Conservation (phyloP, 106 monocot species). For the Hemerocallis citrina region DNA sequence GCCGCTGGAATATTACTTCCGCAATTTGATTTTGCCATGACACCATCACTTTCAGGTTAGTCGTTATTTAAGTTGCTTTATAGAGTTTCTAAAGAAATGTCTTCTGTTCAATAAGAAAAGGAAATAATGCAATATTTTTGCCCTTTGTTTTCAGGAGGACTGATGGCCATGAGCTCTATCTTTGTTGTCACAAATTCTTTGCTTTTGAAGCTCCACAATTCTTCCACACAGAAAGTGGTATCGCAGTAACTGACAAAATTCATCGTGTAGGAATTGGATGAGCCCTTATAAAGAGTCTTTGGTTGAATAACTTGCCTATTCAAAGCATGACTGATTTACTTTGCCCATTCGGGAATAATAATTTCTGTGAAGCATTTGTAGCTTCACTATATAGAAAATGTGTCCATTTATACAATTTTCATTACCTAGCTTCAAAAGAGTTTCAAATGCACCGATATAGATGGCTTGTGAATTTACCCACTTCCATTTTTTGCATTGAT, state of each 20-base stretch:
- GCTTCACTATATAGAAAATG: no score
- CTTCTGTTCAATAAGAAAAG: neutral
- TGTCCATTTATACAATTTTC: no score
- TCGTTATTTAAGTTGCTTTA: neutral
- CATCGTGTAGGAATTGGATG: neutral
- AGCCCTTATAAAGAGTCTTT: neutral
- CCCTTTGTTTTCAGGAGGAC: constrained; percentile 51
- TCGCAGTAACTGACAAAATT: neutral
- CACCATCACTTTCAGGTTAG: constrained; percentile 90
- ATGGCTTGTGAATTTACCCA: no score
- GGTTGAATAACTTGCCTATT: neutral
- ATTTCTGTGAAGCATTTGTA: no score
- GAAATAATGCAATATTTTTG: neutral
- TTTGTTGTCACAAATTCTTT: constrained; percentile 95
- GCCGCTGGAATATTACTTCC: constrained; percentile 90
- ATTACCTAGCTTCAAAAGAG: no score
- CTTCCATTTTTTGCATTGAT: no score
- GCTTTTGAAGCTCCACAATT: constrained; percentile 55
- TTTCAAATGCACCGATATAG: no score
- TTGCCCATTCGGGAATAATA: neutral
- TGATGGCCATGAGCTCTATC: constrained; percentile 97
- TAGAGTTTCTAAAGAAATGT: neutral
- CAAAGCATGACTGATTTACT: neutral
- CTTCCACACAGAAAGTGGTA: constrained; percentile 13
- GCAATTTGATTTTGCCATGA: constrained; percentile 93